phyloP scores from a whole-genome alignment of 2,329 filamentous ascomycete genomes.

The Whalleya microplaca region DNA sequence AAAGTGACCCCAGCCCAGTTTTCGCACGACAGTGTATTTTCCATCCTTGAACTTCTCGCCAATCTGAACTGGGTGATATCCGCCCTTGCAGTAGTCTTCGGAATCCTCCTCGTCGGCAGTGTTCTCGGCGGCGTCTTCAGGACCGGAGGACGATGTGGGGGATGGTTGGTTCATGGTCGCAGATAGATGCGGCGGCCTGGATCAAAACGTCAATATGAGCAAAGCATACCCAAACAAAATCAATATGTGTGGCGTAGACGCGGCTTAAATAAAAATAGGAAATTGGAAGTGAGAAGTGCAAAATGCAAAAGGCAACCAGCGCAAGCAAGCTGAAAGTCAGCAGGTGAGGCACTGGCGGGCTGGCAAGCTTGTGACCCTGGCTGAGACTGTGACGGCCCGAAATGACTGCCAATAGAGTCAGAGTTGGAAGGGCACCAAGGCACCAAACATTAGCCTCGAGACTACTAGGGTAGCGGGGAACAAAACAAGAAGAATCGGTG shows the following conservation, averaged over 20 bases:
- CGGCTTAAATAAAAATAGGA: conserved; percentile 8
- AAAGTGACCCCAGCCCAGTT: conserved; percentile 97
- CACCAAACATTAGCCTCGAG: conserved; percentile 2
- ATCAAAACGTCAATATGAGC: conserved; percentile 35
- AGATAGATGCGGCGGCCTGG: conserved; percentile 59
- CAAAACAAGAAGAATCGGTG: background rate
- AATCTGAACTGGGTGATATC: conserved; percentile 92
- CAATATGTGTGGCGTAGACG: conserved; percentile 11
- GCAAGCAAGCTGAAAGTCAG: conserved; percentile 6
- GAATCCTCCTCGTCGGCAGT: conserved; percentile 98
- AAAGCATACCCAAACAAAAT: conserved; percentile 13
- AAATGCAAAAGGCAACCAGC: conserved; percentile 25
- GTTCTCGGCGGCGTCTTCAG: conserved; percentile 84
- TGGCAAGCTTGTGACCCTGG: conserved; percentile 25
- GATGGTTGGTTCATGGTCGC: conserved; percentile 68
- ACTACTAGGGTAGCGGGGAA: background rate
- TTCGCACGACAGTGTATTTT: conserved; percentile 94
- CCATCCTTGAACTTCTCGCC: conserved; percentile 98
- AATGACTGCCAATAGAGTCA: conserved; percentile 27
- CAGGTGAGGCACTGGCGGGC: conserved; percentile 17
- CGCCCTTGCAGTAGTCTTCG: conserved; percentile 98
- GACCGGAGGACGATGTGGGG: conserved; percentile 75
- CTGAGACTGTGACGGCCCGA: conserved; percentile 32
- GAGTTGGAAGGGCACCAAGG: conserved; percentile 12
- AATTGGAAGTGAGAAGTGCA: conserved; percentile 4